phyloP scores from a whole-genome alignment of 805 yeast species.

The Saturnispora dispora region DNA sequence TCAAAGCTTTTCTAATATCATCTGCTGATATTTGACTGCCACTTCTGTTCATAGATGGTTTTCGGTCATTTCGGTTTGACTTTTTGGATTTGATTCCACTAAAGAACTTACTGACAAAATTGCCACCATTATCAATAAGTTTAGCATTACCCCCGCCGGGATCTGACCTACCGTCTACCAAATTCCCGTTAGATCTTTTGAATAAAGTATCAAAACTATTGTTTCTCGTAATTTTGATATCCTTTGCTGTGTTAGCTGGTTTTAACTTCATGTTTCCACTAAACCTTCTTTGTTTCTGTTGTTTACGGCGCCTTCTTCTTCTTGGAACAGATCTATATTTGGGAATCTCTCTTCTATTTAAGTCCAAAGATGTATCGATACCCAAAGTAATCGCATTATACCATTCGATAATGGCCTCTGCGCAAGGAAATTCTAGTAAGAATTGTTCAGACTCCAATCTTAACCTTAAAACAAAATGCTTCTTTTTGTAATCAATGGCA shows the following conservation, averaged over 20 bases:
- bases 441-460: constrained; percentile 82
- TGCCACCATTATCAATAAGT: background rate
- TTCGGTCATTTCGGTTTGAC: background rate
- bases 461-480: constrained; percentile 56
- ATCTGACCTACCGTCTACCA: background rate
- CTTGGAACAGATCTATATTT: constrained; percentile 74
- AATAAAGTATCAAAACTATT: constrained; percentile 17
- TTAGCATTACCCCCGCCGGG: background rate
- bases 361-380: constrained; percentile 69
- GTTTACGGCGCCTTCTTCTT: constrained; percentile 42
- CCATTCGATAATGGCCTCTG: constrained; percentile 73
- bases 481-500: constrained; percentile 76
- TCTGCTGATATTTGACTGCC: constrained; percentile 4
- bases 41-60: background rate
- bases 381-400: constrained; percentile 63
- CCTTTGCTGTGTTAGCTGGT: background rate
- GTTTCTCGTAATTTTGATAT: background rate
- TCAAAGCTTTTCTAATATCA: constrained; percentile 4
- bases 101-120: background rate
- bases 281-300: constrained; percentile 9
- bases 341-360: constrained; percentile 64
- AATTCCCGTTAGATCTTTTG: background rate
- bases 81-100: constrained; percentile 2
- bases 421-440: constrained; percentile 51
- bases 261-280: background rate